Evolutionary conservation across 306 rosid species (phyloP).

Genomic region (Begonia loranthoides): DNA sequence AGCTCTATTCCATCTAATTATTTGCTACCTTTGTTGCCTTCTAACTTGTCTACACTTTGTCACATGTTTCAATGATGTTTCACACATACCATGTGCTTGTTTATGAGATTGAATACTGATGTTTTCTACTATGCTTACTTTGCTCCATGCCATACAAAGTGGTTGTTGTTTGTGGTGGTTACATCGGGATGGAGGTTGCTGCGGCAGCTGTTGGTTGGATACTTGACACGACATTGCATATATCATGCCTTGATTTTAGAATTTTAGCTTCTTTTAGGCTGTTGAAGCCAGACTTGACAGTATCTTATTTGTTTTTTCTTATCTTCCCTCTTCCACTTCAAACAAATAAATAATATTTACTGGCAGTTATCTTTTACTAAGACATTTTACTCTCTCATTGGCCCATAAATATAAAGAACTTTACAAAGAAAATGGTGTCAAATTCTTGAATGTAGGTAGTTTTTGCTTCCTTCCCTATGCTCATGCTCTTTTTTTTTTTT

Average conservation of each 20-base stretch:
- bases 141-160: conserved; percentile 4
- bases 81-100: no score
- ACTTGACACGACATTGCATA: conserved; percentile 77
- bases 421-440: conserved; percentile 76
- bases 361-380: conserved; percentile 61
- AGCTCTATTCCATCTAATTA: no score
- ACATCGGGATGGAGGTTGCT: conserved; percentile 95
- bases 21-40: no score
- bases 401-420: conserved; percentile 74
- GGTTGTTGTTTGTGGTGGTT: conserved; percentile 35
- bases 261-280: background rate
- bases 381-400: conserved; percentile 86
- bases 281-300: background rate
- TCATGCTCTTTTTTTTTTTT: no score
- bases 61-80: no score
- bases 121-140: no score
- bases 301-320: conserved; percentile 2
- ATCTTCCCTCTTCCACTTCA: conserved; percentile 3
- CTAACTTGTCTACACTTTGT: no score
- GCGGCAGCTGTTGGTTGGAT: conserved; percentile 93
- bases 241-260: conserved; percentile 1
- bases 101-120: no score
- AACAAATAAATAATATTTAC: conserved; percentile 58
- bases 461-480: conserved; percentile 10
- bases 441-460: conserved; percentile 47